Evolutionary conservation across 176 grass and related monocot species (phyloP), one percentile per base, ranked within the genome.

Genomic region (Oryza coarctata): DNA sequence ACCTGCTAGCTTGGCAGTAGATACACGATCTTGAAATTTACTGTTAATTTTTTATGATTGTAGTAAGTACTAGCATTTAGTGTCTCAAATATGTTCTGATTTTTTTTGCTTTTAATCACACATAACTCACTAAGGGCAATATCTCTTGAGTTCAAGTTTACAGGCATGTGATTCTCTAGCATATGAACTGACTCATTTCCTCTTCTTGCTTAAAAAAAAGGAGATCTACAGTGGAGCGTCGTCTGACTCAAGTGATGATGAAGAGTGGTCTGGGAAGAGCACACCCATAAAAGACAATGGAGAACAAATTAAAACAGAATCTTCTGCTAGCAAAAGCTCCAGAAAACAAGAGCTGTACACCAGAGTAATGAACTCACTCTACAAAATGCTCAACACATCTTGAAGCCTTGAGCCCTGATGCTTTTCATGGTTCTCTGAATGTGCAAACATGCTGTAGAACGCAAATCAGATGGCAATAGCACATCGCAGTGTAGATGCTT

Each of bases 181-280:
- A 76, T 61, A 33, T 79, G 70, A 36, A 70, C 45, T 92, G 67
- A 65, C 77, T 75, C 81, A 41, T 71, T 87, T 90, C 40, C 18
- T 84, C 40, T 75, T 79, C 12, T 71, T 83, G 68, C 77, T 81
- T 18, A 40, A 97, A 86, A 43, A 76, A 71, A 86, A 98, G 92
- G 92, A 94, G 74, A 39, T 78, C 71, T 91, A 79, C 71, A 90
- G 82, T 43, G 80, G 80, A 76, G 84, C 33, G 39, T 80, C 90
- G 49, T 85, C 86, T 65, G 86, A 76, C 70, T 89, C 92, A 60
- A 93, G 87, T 29, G 83, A 91, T 77, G 85, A 84, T 88, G 90
- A 95, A 82, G 95, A 93, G 31, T 95, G 95, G 90, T 86, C 82
- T 78, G 92, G 85, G 32, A 86, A 87, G 64, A 71, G 68, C 75